Base-by-base conservation (phyloP, 1,284 basidiomycete genomes). In the Cerrena zonata region DNA sequence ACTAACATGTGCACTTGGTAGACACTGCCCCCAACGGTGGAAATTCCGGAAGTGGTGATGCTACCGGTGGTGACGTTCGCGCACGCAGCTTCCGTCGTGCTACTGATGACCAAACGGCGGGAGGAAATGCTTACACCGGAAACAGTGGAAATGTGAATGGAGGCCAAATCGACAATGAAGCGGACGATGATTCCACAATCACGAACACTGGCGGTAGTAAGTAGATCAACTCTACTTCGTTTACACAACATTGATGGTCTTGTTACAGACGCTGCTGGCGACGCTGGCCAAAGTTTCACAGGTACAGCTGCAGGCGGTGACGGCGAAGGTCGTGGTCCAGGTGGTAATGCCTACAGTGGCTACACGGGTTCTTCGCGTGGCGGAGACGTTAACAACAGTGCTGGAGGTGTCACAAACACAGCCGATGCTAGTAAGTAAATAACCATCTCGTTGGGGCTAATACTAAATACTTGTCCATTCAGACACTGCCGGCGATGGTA, bases 311-410 rank as follows among this genome's bases (percentile, higher is more conserved):
- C 55, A 12, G 64, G 63, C 22, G 64, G 63, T 46, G 56, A 56
- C 45, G 61, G 63, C 48, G 45, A 59, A 41, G 59, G 58, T 26
- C 47, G 52, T 25, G 64, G 64, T 24, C 63, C 64, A 13, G 64
- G 64, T n/a, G 64, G 64, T 53, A 65, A 65, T 53, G 61, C 63
- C 4, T 64, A 62, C 56, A 60, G 52, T 26, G 64, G 63, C 19
- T 45, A 58, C 27, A 58, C 63, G 13, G 62, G 63, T 27, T 49
- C 56, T 23, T 54, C 61, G 24, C 25, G 24, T 23, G 64, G 63
- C 19, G 64, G 64, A 19, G 48, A 42, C 39, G 56, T 65, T 42
- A 41, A 47, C 50, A 64, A 61, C 57, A n/a, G 34, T 5, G 63
- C 60, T 27, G 58, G 56, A 5, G 37, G 44, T 18, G 44, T 59